Percentiles rank a stretch among this genome's conserved stretches.
Evolutionary conservation across 176 grass and related monocot species (phyloP).

Genomic region (Triticum aestivum): DNA sequence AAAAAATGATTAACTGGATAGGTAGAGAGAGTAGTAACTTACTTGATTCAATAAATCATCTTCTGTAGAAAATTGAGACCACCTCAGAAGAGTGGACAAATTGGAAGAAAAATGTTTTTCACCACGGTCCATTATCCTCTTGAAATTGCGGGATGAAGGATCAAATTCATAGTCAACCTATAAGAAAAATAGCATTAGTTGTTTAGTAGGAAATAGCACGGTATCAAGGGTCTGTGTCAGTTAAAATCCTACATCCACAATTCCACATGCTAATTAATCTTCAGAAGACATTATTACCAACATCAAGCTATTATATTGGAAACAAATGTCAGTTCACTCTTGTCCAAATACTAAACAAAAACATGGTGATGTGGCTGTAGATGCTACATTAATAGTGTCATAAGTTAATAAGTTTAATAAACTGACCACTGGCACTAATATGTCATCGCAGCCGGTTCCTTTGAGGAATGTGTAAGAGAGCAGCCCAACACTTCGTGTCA

Average conservation of each 20-base stretch:
- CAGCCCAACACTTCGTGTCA: constrained; percentile 68
- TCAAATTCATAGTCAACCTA: constrained; percentile 79
- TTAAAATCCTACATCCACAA: constrained; percentile 5
- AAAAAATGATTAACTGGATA: neutral
- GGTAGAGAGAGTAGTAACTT: constrained; percentile 6
- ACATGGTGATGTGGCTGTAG: neutral
- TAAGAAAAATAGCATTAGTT: constrained; percentile 14
- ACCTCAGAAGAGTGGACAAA: constrained; percentile 61
- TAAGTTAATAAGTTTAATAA: constrained; percentile 5
- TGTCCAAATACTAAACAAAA: neutral
- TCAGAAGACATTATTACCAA: constrained; percentile 7
- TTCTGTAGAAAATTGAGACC: constrained; percentile 73
- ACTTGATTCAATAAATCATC: constrained; percentile 62
- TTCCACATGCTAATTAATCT: neutral
- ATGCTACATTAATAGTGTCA: neutral
- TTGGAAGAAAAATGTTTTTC: constrained; percentile 58
- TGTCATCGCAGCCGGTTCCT: constrained; percentile 50
- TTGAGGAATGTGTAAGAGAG: constrained; percentile 77
- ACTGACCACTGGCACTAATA: constrained; percentile 75
- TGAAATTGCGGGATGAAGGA: constrained; percentile 34
- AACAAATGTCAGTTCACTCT: constrained; percentile 17
- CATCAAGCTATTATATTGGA: neutral
- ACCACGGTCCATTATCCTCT: constrained; percentile 39
- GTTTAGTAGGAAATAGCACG: constrained; percentile 13
- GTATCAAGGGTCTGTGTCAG: neutral